A percentile compares a stretch with the other conserved stretches of the same genome.
Conservation (phyloP, 75 land plant species). For the Adiantum capillusveneris region DNA sequence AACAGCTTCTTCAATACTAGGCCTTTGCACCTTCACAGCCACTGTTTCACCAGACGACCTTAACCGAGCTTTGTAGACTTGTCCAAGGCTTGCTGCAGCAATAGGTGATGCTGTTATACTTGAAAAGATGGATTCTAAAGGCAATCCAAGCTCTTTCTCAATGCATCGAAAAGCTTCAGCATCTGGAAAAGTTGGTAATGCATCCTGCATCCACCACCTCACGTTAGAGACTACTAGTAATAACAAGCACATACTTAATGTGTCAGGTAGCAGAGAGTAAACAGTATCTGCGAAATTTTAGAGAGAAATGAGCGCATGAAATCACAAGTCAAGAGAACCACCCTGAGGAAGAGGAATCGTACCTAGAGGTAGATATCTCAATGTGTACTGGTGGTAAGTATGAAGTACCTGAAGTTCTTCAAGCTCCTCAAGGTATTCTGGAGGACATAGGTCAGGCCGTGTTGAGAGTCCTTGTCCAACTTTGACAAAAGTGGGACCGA, state of each 20-base stretch:
- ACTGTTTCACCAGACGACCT: constrained; percentile 72
- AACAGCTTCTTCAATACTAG: constrained; percentile 80
- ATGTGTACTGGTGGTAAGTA: background rate
- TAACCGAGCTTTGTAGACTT: constrained; percentile 87
- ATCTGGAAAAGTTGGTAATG: constrained; percentile 92
- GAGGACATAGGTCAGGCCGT: constrained; percentile 92
- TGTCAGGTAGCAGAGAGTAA: too few relatives aligned
- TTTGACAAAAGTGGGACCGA: constrained; percentile 98
- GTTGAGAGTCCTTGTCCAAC: constrained; percentile 95
- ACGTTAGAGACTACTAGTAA: too few relatives aligned
- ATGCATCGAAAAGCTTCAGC: constrained; percentile 85
- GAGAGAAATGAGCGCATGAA: too few relatives aligned
- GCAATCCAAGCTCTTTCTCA: constrained; percentile 65
- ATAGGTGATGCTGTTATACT: constrained; percentile 73
- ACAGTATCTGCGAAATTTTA: too few relatives aligned
- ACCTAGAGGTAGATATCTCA: too few relatives aligned
- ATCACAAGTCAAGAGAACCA: too few relatives aligned
- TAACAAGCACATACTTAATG: too few relatives aligned
- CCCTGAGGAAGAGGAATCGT: too few relatives aligned
- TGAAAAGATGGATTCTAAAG: constrained; percentile 67
- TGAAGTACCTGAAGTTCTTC: constrained; percentile 62
- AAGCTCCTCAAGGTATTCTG: constrained; percentile 92
- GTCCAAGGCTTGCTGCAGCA: constrained; percentile 98
- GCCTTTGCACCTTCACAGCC: constrained; percentile 96
- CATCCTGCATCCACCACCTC: constrained; percentile 45